Percentiles rank a stretch among this genome's conserved stretches.
Evolutionary conservation across 2,329 filamentous ascomycete genomes (phyloP).

Genomic region (Thelonectria rubi): DNA sequence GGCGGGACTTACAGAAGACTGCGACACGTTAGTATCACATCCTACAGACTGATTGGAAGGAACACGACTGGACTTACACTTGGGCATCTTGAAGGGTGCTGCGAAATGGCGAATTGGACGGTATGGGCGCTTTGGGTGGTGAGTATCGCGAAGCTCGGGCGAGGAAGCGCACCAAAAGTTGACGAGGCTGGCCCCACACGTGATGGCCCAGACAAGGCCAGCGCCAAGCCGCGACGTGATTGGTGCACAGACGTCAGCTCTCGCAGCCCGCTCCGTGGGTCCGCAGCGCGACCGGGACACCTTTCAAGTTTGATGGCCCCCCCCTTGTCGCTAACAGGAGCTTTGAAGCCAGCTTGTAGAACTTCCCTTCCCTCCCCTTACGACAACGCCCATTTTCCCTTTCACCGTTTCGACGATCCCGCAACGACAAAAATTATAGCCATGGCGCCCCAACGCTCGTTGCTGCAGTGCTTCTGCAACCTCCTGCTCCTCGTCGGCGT

Average conservation of each 20-base stretch:
- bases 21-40: slow-evolving; percentile 48
- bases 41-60: slow-evolving; percentile 7
- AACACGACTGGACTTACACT: slow-evolving; percentile 71
- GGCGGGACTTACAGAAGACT: slow-evolving; percentile 38
- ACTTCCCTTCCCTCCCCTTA: slow-evolving; percentile 24
- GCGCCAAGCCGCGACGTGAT: slow-evolving; percentile 29
- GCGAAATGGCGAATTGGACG: slow-evolving; percentile 24
- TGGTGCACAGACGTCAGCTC: slow-evolving; percentile 25
- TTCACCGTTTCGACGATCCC: slow-evolving; percentile 12
- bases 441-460: slow-evolving; percentile 61
- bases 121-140: slow-evolving; percentile 25
- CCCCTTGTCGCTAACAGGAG: slow-evolving; percentile 29
- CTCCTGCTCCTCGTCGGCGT: slow-evolving; percentile 64
- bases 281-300: slow-evolving; percentile 43
- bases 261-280: slow-evolving; percentile 30
- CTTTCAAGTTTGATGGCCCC: slow-evolving; percentile 42
- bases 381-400: background rate
- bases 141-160: slow-evolving; percentile 19
- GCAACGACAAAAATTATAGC: slow-evolving; percentile 9
- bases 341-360: slow-evolving; percentile 25
- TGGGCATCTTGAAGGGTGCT: slow-evolving; percentile 73
- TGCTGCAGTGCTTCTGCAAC: slow-evolving; percentile 68
- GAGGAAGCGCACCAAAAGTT: slow-evolving; percentile 32
- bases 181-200: slow-evolving; percentile 46
- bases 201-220: slow-evolving; percentile 41